Evolutionary conservation across 768 basidiomycete species (phyloP).

Genomic region (Cubamyces sp.): DNA sequence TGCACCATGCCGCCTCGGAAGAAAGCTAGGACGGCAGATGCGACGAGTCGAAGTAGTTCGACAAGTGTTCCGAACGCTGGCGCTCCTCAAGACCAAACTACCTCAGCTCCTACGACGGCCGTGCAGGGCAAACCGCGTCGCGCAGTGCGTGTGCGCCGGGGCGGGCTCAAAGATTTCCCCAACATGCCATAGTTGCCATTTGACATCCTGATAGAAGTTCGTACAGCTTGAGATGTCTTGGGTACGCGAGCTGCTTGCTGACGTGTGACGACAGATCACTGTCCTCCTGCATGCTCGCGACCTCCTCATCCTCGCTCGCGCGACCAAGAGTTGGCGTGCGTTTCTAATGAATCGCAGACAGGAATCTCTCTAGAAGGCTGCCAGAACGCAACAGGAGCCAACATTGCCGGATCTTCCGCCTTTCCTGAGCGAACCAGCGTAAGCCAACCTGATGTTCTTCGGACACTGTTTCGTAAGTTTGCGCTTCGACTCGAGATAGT

Average conservation of each 20-base stretch:
- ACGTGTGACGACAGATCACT: slow-evolving; percentile 40
- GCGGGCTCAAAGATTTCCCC: no score
- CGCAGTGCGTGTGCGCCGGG: no score
- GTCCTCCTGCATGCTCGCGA: slow-evolving; percentile 44
- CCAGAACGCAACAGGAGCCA: slow-evolving; percentile 28
- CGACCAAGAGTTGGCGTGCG: slow-evolving; percentile 40
- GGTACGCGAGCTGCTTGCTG: background rate
- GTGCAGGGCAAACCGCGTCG: no score
- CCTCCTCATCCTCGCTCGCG: slow-evolving; percentile 44
- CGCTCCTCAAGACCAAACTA: no score
- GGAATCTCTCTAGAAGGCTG: slow-evolving; percentile 41
- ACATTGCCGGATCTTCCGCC: slow-evolving; percentile 34
- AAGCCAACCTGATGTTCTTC: slow-evolving; percentile 43
- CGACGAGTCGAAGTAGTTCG: no score
- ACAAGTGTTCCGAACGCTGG: no score
- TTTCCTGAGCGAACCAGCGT: slow-evolving; percentile 38
- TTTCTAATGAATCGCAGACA: slow-evolving; percentile 36
- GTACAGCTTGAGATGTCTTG: no score
- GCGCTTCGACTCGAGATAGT: background rate
- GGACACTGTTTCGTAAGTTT: slow-evolving; percentile 39
- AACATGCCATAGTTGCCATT: no score
- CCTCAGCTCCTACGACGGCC: no score
- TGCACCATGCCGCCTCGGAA: no score
- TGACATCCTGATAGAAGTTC: no score
- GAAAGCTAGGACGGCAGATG: no score